These are phyloP conservation scores for Danielia oregonensis DNA, from an alignment of 805 yeast species.

Conservation along the genomic window DNA sequence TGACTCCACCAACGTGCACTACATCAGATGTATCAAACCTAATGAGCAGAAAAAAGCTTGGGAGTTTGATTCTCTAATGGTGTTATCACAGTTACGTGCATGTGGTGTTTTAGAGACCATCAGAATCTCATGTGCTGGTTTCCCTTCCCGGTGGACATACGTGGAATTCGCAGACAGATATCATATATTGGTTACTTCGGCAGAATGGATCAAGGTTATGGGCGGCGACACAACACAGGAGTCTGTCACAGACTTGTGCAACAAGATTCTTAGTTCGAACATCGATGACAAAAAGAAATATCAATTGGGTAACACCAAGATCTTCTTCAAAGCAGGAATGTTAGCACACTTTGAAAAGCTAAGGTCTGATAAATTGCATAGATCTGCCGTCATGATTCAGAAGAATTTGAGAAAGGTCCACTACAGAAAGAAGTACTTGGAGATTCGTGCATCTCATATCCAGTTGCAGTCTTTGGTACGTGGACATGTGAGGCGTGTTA, in stretches of 20 bases:
- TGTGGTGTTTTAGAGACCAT: slow-evolving; percentile 98
- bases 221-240: slow-evolving; percentile 48
- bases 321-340: slow-evolving; percentile 96
- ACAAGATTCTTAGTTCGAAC: slow-evolving; percentile 59
- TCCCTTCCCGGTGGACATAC: slow-evolving; percentile 94
- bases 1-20: slow-evolving; percentile 92
- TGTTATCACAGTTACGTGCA: slow-evolving; percentile 89
- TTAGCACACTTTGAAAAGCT: slow-evolving; percentile 84
- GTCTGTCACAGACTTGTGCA: slow-evolving; percentile 61
- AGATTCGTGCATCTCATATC: slow-evolving; percentile 50
- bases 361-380: slow-evolving; percentile 72
- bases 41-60: slow-evolving; percentile 92
- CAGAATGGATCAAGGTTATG: slow-evolving; percentile 60
- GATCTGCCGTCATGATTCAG: slow-evolving; percentile 81
- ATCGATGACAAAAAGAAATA: slow-evolving; percentile 67
- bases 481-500: slow-evolving; percentile 57
- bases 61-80: slow-evolving; percentile 95
- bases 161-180: slow-evolving; percentile 89
- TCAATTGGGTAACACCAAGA: slow-evolving; percentile 90
- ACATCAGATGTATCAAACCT: slow-evolving; percentile 96
- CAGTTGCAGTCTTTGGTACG: slow-evolving; percentile 58
- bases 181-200: slow-evolving; percentile 74
- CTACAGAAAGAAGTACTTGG: slow-evolving; percentile 59
- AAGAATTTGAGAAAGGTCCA: slow-evolving; percentile 67
- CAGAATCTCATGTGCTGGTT: slow-evolving; percentile 95